These are phyloP conservation scores for Pilaira anomala DNA, from an alignment of 192 early-diverging fungal genomes.

Conservation along the genomic window DNA sequence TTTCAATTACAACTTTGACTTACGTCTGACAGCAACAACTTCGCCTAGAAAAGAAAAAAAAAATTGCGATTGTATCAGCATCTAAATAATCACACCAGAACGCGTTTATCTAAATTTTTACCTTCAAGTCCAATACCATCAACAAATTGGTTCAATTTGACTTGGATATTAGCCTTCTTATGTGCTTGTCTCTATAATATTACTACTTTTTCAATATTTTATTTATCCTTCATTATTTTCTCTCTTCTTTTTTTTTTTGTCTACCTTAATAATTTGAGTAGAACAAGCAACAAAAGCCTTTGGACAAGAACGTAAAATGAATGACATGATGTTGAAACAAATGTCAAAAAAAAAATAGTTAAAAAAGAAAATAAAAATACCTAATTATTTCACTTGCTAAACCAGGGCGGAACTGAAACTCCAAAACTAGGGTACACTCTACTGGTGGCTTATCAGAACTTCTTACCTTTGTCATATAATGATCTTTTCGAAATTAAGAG, in stretches of 20 bases:
- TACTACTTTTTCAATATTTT: background rate
- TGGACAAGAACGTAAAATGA: constrained; percentile 14
- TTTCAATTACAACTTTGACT: constrained; percentile 1
- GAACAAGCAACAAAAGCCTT: background rate
- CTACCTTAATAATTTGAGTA: background rate
- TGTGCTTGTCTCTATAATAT: constrained; percentile 26
- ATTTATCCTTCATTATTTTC: background rate
- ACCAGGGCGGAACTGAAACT: constrained; percentile 4
- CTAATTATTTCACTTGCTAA: background rate
- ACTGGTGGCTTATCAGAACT: background rate
- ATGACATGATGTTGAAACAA: constrained; percentile 7
- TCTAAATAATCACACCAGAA: background rate
- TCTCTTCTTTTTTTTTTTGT: background rate
- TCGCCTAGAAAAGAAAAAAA: constrained; percentile 22
- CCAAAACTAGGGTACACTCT: background rate
- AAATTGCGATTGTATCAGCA: background rate
- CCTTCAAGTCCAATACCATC: constrained; percentile 35
- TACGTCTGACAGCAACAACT: constrained; percentile 37
- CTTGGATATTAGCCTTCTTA: constrained; percentile 32
- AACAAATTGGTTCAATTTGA: constrained; percentile 29
- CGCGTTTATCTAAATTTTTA: background rate
- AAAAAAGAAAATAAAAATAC: background rate
- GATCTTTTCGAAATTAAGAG: constrained; percentile 13
- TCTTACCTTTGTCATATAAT: background rate
- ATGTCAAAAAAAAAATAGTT: background rate